These are phyloP conservation scores for Chaetomiaceae sp. DNA, from an alignment of 2,329 filamentous ascomycete species.

Conservation along the genomic window DNA sequence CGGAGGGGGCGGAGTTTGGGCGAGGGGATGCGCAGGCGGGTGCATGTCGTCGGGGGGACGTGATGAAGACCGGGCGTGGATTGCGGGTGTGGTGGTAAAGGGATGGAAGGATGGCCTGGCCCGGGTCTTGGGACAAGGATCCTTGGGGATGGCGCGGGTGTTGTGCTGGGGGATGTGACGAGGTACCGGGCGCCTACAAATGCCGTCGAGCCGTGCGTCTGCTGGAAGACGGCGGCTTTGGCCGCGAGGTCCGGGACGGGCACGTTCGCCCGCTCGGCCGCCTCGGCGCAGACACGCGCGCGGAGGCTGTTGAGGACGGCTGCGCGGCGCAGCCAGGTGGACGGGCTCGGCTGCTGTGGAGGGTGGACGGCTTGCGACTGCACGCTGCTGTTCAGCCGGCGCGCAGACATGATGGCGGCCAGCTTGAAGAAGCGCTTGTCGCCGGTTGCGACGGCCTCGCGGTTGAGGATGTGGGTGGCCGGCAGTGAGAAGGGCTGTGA, in stretches of 20 bases:
- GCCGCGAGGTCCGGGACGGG: slow-evolving; percentile 32
- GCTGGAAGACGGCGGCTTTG: slow-evolving; percentile 32
- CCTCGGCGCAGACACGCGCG: slow-evolving; percentile 40
- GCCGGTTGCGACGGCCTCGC: slow-evolving; percentile 44
- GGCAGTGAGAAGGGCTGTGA: slow-evolving; percentile 66
- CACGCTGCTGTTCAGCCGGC: slow-evolving; percentile 23
- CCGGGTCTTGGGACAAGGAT: no score
- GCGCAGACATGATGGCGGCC: slow-evolving; percentile 39
- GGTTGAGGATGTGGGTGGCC: slow-evolving; percentile 64
- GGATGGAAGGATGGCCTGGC: background rate
- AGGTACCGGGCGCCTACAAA: slow-evolving; percentile 32
- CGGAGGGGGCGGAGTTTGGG: slow-evolving; percentile 27
- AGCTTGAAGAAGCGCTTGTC: slow-evolving; percentile 48
- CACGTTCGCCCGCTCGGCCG: slow-evolving; percentile 30
- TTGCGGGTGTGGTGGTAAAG: background rate
- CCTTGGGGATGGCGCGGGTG: background rate
- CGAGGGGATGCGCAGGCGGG: slow-evolving; percentile 16
- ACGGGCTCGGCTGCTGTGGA: slow-evolving; percentile 20
- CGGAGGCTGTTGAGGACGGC: slow-evolving; percentile 62
- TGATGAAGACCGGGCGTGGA: background rate
- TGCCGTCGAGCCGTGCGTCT: slow-evolving; percentile 24
- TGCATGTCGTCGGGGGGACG: background rate
- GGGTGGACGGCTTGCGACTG: background rate
- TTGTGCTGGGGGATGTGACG: background rate
- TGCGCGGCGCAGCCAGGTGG: slow-evolving; percentile 55